A percentile compares a stretch with the other conserved stretches of the same genome.
Evolutionary conservation across 2,329 filamentous ascomycete species (phyloP).

Genomic region (Trichoderma simmonsii): DNA sequence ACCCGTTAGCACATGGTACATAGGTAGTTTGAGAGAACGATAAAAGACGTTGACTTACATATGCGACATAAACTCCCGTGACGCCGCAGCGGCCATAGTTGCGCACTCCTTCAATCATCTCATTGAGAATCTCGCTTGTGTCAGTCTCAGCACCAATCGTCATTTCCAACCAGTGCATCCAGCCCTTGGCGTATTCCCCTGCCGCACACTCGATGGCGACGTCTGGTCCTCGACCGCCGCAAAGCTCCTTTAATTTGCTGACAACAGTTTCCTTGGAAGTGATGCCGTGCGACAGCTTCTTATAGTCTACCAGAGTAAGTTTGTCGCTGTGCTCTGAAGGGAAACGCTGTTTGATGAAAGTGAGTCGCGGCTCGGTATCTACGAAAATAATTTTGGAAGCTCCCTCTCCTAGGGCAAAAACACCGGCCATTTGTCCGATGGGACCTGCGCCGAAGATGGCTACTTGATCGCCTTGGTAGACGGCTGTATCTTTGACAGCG

Average conservation of each 20-base stretch:
- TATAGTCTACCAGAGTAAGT: slow-evolving; percentile 68
- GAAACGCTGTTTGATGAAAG: slow-evolving; percentile 63
- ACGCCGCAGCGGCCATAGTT: slow-evolving; percentile 73
- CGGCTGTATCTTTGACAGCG: slow-evolving; percentile 75
- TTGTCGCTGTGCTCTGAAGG: slow-evolving; percentile 47
- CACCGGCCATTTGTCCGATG: slow-evolving; percentile 78
- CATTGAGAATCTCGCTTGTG: slow-evolving; percentile 75
- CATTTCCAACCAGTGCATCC: slow-evolving; percentile 58
- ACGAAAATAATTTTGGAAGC: slow-evolving; percentile 75
- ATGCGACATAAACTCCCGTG: slow-evolving; percentile 66
- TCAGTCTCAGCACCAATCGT: slow-evolving; percentile 73
- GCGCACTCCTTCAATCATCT: slow-evolving; percentile 72
- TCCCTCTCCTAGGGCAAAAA: slow-evolving; percentile 72
- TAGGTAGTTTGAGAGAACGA: background rate
- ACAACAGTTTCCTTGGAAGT: slow-evolving; percentile 62
- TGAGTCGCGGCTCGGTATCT: slow-evolving; percentile 60
- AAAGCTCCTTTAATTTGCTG: slow-evolving; percentile 69
- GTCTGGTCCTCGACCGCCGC: slow-evolving; percentile 69
- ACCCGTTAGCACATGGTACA: slow-evolving; percentile 4
- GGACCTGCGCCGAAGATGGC: slow-evolving; percentile 85
- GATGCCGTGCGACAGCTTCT: slow-evolving; percentile 55
- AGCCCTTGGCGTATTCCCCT: slow-evolving; percentile 60
- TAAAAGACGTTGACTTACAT: slow-evolving; percentile 39
- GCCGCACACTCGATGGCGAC: slow-evolving; percentile 66
- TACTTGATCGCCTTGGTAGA: slow-evolving; percentile 73